Conservation (phyloP, 2,329 filamentous ascomycete genomes). For the Mycosphaerelloides madeirae region DNA sequence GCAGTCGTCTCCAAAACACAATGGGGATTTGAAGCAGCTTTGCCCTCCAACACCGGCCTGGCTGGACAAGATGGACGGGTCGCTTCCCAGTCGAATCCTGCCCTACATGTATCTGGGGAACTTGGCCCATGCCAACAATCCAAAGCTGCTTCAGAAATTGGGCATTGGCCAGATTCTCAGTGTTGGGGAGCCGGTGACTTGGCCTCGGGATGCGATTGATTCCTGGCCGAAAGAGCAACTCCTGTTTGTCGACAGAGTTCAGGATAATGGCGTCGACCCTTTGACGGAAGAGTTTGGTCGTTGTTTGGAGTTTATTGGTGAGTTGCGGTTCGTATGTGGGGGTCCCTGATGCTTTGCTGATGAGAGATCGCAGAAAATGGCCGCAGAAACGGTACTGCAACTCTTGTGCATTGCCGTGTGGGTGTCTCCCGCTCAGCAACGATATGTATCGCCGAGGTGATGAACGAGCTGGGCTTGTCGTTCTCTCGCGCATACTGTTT, state of each 20-base stretch:
- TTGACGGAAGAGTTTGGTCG: conserved; percentile 78
- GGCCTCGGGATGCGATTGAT: conserved; percentile 65
- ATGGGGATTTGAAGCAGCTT: conserved; percentile 48
- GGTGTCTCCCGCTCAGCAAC: conserved; percentile 93
- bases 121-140: conserved; percentile 88
- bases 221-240: conserved; percentile 74
- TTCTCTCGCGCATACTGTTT: conserved; percentile 95
- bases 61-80: conserved; percentile 81
- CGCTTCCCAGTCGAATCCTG: conserved; percentile 79
- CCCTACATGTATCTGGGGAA: conserved; percentile 97
- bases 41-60: conserved; percentile 65
- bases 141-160: conserved; percentile 69
- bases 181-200: conserved; percentile 82
- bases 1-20: conserved; percentile 57
- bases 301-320: conserved; percentile 90
- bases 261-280: conserved; percentile 95
- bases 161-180: conserved; percentile 86
- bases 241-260: conserved; percentile 76
- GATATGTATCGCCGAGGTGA: conserved; percentile 98
- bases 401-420: conserved; percentile 91
- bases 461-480: conserved; percentile 73
- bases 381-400: conserved; percentile 70
- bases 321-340: conserved; percentile 34
- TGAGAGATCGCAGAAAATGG: conserved; percentile 62
- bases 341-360: conserved; percentile 1